Percentiles rank a stretch among this genome's conserved stretches.
phyloP scores from a whole-genome alignment of 2,329 filamentous ascomycete genomes.

The Fonsecaea nubica region DNA sequence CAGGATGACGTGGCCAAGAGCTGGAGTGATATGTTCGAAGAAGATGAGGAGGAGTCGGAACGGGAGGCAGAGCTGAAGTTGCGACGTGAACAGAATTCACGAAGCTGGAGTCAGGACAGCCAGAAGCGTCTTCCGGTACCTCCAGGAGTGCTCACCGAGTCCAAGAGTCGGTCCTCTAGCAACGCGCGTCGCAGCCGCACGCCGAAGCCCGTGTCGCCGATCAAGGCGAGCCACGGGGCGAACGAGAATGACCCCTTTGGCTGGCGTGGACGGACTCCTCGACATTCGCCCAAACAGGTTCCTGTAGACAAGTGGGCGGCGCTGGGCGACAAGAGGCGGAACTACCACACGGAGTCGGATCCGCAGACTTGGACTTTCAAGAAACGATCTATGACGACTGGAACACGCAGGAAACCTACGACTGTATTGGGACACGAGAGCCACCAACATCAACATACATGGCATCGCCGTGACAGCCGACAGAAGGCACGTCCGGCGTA shows the following conservation, averaged over 20 bases:
- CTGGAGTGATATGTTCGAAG: constrained; percentile 98
- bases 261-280: constrained; percentile 53
- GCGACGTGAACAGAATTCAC: constrained; percentile 67
- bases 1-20: constrained; percentile 91
- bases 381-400: constrained; percentile 51
- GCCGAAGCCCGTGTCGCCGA: constrained; percentile 64
- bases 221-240: constrained; percentile 74
- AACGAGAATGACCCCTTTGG: constrained; percentile 63
- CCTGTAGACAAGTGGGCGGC: constrained; percentile 84
- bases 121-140: constrained; percentile 59
- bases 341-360: constrained; percentile 62
- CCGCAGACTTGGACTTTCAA: constrained; percentile 58
- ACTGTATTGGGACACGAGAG: constrained; percentile 48
- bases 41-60: constrained; percentile 79
- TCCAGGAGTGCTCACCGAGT: constrained; percentile 60
- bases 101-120: constrained; percentile 81
- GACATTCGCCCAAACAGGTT: constrained; percentile 64
- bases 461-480: constrained; percentile 46
- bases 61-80: constrained; percentile 68
- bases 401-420: constrained; percentile 53
- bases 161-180: constrained; percentile 60
- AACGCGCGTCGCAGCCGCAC: constrained; percentile 55
- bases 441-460: constrained; percentile 44
- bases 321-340: constrained; percentile 82
- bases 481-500: constrained; percentile 48